Conservation (phyloP, 164 flowering plant genomes). For the Aristolochia fimbriata region DNA sequence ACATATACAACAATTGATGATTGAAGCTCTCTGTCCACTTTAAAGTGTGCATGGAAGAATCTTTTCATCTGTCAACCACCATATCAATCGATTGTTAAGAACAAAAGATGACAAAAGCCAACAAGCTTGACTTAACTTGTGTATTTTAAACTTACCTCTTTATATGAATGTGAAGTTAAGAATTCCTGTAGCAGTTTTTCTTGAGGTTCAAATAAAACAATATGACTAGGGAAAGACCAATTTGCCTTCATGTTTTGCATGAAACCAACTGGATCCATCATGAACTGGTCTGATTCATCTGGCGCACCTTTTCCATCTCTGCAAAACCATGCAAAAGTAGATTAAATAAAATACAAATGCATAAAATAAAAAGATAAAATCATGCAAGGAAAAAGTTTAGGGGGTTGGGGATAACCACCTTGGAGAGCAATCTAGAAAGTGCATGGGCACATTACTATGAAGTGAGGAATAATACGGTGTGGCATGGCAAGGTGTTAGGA, state of each 20-base stretch:
- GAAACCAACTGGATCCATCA: slow-evolving; percentile 68
- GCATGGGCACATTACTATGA: slow-evolving; percentile 70
- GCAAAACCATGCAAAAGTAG: slow-evolving; percentile 9
- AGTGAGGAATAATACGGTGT: slow-evolving; percentile 84
- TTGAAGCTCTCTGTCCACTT: slow-evolving; percentile 82
- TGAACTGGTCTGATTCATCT: slow-evolving; percentile 78
- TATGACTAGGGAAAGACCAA: slow-evolving; percentile 76
- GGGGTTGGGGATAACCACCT: slow-evolving; percentile 29
- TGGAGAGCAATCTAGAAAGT: slow-evolving; percentile 90
- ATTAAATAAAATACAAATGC: neutral
- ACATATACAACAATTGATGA: slow-evolving; percentile 55
- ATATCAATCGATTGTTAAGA: neutral
- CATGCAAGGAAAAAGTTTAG: neutral
- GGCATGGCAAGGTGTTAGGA: slow-evolving; percentile 88
- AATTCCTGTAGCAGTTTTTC: slow-evolving; percentile 46
- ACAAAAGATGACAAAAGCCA: neutral
- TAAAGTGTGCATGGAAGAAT: slow-evolving; percentile 89
- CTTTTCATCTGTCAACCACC: slow-evolving; percentile 39
- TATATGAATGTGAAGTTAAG: slow-evolving; percentile 42
- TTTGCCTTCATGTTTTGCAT: slow-evolving; percentile 31
- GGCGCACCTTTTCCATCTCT: slow-evolving; percentile 43
- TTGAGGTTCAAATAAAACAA: slow-evolving; percentile 69
- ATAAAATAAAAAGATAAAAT: neutral
- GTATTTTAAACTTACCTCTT: slow-evolving; percentile 34
- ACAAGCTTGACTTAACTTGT: neutral